Evolutionary conservation across 2,329 filamentous ascomycete genomes (phyloP).

Genomic region (Sordariomycetes sp.): DNA sequence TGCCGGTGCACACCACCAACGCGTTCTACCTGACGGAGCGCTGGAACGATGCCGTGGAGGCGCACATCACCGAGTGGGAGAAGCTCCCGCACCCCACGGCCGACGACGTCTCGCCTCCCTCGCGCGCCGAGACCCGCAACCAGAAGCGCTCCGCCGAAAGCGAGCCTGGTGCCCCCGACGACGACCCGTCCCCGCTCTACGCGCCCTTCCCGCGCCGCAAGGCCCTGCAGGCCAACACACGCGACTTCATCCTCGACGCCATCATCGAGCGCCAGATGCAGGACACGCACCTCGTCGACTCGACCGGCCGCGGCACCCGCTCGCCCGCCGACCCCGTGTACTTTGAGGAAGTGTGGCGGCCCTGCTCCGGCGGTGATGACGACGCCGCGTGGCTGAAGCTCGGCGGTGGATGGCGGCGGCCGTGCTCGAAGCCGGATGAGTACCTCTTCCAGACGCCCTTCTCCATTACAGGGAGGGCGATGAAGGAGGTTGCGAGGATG

Average conservation of each 20-base stretch:
- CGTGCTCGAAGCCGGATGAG: conserved; percentile 18
- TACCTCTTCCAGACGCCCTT: conserved; percentile 40
- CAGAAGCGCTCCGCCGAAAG: conserved; percentile 6
- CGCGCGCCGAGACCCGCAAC: conserved; percentile 5
- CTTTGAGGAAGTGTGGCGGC: conserved; percentile 26
- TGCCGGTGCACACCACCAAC: conserved; percentile 39
- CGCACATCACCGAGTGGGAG: conserved; percentile 28
- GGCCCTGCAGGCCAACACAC: conserved; percentile 26
- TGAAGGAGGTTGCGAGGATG: not conserved
- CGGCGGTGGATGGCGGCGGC: not conserved
- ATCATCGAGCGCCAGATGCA: conserved; percentile 35
- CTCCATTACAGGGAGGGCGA: conserved; percentile 17
- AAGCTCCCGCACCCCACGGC: conserved; percentile 13
- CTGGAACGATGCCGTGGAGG: conserved; percentile 34
- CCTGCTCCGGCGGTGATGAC: conserved; percentile 21
- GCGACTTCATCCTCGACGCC: conserved; percentile 24
- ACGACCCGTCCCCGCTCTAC: conserved; percentile 10
- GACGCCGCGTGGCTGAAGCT: not conserved
- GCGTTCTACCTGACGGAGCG: conserved; percentile 32
- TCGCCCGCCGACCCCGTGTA: conserved; percentile 16
- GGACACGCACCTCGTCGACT: conserved; percentile 24
- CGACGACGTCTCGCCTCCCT: conserved; percentile 6
- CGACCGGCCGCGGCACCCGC: conserved; percentile 25
- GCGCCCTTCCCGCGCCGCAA: conserved; percentile 23
- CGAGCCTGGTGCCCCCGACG: conserved; percentile 6